Conservation (phyloP, 2,329 filamentous ascomycete genomes). For the Fonsecaea multimorphosa region DNA sequence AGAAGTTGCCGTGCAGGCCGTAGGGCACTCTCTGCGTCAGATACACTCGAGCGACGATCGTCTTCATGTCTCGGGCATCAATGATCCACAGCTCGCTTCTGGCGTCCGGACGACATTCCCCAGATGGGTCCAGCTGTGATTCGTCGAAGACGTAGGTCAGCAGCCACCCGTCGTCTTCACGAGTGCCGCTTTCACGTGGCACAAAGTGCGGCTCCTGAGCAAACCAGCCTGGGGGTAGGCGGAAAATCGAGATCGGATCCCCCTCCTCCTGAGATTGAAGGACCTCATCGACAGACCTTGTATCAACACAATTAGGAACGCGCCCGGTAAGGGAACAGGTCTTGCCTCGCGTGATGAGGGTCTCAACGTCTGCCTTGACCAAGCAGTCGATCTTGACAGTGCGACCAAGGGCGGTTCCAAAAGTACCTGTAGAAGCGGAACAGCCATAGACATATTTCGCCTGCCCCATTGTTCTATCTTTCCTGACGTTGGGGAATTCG, state of each 20-base stretch:
- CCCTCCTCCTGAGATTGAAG: conserved; percentile 52
- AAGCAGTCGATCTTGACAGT: conserved; percentile 71
- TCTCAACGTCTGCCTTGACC: conserved; percentile 64
- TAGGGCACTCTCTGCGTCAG: conserved; percentile 73
- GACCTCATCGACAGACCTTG: conserved; percentile 60
- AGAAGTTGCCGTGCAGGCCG: conserved; percentile 70
- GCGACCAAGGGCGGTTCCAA: conserved; percentile 66
- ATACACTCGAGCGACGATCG: conserved; percentile 63
- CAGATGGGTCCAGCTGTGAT: conserved; percentile 62
- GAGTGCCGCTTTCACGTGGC: conserved; percentile 48
- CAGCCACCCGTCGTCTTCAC: conserved; percentile 71
- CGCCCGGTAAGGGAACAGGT: conserved; percentile 49
- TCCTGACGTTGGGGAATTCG: conserved; percentile 69
- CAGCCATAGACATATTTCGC: conserved; percentile 72
- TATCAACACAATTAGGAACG: conserved; percentile 68
- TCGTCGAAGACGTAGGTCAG: conserved; percentile 75
- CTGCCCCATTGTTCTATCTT: conserved; percentile 61
- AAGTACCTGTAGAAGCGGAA: conserved; percentile 63
- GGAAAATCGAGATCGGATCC: conserved; percentile 68
- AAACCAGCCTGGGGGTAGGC: conserved; percentile 65
- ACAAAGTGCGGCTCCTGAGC: conserved; percentile 73
- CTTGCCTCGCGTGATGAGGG: conserved; percentile 62
- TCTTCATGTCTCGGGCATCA: conserved; percentile 66
- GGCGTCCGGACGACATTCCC: conserved; percentile 53
- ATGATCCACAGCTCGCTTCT: conserved; percentile 72